Evolutionary conservation across 176 grass and related monocot species (phyloP), one percentile per base, ranked within the genome.

Genomic region (Elymus sibiricus): DNA sequence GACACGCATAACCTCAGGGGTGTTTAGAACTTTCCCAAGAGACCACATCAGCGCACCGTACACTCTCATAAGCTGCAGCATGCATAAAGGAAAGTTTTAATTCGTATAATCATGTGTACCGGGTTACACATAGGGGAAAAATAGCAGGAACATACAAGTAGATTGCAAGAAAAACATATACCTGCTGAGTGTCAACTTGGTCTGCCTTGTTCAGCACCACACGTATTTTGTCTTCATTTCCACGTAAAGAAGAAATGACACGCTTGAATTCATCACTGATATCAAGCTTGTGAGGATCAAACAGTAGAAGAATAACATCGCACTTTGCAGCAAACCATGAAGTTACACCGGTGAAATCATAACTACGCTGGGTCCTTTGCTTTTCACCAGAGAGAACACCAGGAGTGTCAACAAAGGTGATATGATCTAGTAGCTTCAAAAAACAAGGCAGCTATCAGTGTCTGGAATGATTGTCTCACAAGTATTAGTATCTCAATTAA

Each of bases 41-140:
- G 92, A 99, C 97, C 97, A 99, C 92, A 94, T 96, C 72, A 96
- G 83, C 27, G 97, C 92, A 82, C 97, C 94, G 59, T 99, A 96
- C n/a, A 99, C 94, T 89, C 97, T 96, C 97, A 99, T 99, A 59
- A 99, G 88, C 97, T 99, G 91, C 69, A 86, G 21, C 34, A 75
- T 76, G 8, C 22, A 60, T 61, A 76, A 58, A 28, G 74, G 28
- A 46, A 6, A 21, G 37, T 75, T 53, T 25, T 59, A 22, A 47
- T 34, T 75, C 75, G 67, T 27, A 56, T 53, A 38, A 16, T 69
- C 80, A 79, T 7, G 35, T 42, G 40, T 38, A 74, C n/a, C 19
- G 24, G 6, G 65, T 34, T n/a, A 19, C 58, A 84, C 17, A 26
- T 74, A 51, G 4, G 4, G 13, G 11, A 65, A 19, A 19, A 29